phyloP scores from a whole-genome alignment of 2,329 filamentous ascomycete genomes.

The Blastomyces silverae region DNA sequence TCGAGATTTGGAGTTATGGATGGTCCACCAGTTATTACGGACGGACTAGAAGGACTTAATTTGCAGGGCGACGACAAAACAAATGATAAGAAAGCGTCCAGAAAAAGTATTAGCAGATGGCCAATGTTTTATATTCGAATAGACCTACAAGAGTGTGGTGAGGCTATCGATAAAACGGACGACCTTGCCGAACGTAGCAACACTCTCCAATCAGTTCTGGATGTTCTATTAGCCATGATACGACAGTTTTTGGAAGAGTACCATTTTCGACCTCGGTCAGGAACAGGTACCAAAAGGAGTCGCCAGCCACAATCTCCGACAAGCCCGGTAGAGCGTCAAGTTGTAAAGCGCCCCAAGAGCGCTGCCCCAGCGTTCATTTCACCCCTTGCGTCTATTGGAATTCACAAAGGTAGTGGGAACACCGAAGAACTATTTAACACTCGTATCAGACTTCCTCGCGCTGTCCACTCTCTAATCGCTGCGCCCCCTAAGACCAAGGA shows the following conservation, averaged over 20 bases:
- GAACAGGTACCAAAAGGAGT: conserved; percentile 21
- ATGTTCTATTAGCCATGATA: conserved; percentile 62
- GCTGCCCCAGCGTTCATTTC: conserved; percentile 9
- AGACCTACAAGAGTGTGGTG: conserved; percentile 36
- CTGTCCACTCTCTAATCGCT: conserved; percentile 20
- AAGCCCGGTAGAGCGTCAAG: neutral
- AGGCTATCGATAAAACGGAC: conserved; percentile 33
- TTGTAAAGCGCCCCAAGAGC: conserved; percentile 13
- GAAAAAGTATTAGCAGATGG: conserved; percentile 69
- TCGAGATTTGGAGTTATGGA: conserved; percentile 68
- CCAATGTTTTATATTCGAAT: conserved; percentile 85
- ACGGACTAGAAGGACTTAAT: conserved; percentile 33
- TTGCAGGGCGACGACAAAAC: conserved; percentile 29
- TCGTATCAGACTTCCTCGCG: conserved; percentile 30
- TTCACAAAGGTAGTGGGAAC: conserved; percentile 7
- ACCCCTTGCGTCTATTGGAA: neutral
- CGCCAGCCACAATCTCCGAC: neutral
- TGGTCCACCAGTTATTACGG: conserved; percentile 34
- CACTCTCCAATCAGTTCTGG: conserved; percentile 51
- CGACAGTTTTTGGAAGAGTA: conserved; percentile 69
- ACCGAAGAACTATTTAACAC: conserved; percentile 26
- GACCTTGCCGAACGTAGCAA: conserved; percentile 32
- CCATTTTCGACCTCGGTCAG: conserved; percentile 54
- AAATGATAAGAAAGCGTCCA: conserved; percentile 20
- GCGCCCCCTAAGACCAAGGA: conserved; percentile 18